Percentiles rank a stretch among this genome's conserved stretches.
phyloP scores from a whole-genome alignment of 2,329 filamentous ascomycete species.

The Diaporthe vexans region DNA sequence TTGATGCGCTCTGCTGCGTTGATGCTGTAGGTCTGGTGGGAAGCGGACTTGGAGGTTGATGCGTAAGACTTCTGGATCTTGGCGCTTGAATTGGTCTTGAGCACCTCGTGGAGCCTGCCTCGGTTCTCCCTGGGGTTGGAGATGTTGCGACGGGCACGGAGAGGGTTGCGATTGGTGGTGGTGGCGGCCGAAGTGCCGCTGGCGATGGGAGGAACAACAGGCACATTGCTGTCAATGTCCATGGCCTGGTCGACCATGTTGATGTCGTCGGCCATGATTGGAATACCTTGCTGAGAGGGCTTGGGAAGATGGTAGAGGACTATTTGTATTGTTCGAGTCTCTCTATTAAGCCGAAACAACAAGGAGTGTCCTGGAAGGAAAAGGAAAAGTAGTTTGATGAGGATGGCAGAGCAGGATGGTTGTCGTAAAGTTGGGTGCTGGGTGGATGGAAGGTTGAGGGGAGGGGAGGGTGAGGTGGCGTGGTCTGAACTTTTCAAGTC shows the following conservation, averaged over 20 bases:
- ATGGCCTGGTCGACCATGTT: not conserved
- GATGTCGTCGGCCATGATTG: not conserved
- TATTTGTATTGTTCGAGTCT: too few species aligned
- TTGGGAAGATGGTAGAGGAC: not conserved
- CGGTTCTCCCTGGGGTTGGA: not conserved
- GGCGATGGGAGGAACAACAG: not conserved
- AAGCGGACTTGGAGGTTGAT: too few species aligned
- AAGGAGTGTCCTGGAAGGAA: too few species aligned
- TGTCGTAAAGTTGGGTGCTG: not conserved
- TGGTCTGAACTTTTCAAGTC: not conserved
- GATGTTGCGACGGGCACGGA: not conserved
- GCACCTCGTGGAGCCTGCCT: not conserved
- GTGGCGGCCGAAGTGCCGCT: not conserved
- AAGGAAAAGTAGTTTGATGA: too few species aligned
- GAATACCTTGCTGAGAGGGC: not conserved
- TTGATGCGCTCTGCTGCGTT: too few species aligned
- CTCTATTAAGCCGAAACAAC: too few species aligned
- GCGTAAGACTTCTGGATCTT: not conserved
- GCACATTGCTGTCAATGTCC: not conserved
- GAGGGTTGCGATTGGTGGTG: too few species aligned
- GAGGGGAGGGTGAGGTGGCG: too few species aligned
- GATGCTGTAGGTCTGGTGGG: too few species aligned
- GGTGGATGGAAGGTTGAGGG: too few species aligned
- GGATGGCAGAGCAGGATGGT: too few species aligned
- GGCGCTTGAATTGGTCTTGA: not conserved